Base-by-base conservation (phyloP, 495 filamentous ascomycete genomes). In the Xylaria nigripes region DNA sequence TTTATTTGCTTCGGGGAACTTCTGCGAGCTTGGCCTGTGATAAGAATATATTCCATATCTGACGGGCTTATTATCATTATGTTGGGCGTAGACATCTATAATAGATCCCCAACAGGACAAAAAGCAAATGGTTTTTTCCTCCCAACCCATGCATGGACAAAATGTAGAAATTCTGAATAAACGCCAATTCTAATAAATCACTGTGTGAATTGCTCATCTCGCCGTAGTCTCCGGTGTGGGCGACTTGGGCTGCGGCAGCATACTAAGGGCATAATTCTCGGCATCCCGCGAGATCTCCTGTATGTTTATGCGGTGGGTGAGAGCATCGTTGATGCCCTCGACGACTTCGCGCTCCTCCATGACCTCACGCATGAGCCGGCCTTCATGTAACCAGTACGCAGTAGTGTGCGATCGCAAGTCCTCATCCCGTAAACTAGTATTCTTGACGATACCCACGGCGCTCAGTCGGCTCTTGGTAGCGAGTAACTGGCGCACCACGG, bases 281-380 rank as follows among this genome's bases (percentile, higher is more conserved):
- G 81, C 81, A 59, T 84, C 78, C 50, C 66, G 66, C 46, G 65
- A 62, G 42, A 81, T 70, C 10, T 61, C 64, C 56, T 65, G 49
- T 22, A 83, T 72, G 57, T 80, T 71, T 36, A 82, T 70, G 43
- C 78, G 68, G 40, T 73, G 77, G 57, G 68, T 50, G 56, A 80
- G 57, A 43, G 79, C 78, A 62, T 80, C 77, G 49, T 75, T 76
- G 21, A 82, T 72, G 32, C 77, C 75, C 64, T 79, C 74, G 18
- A 81, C 66, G 6, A 84, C 81, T 50, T 81, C 81, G 34, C 74
- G 66, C 53, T 83, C 81, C 71, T 81, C 74, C 81, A 82, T 81
- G 23, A 79, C 68, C 49, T 81, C 76, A 53, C 73, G 62, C 70
- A 80, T 81, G 53, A 81, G 38, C 18, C 58, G 57, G 8, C 73